Evolutionary conservation across 2,329 filamentous ascomycete genomes (phyloP).

Genomic region (Phymatotrichopsis omnivora): DNA sequence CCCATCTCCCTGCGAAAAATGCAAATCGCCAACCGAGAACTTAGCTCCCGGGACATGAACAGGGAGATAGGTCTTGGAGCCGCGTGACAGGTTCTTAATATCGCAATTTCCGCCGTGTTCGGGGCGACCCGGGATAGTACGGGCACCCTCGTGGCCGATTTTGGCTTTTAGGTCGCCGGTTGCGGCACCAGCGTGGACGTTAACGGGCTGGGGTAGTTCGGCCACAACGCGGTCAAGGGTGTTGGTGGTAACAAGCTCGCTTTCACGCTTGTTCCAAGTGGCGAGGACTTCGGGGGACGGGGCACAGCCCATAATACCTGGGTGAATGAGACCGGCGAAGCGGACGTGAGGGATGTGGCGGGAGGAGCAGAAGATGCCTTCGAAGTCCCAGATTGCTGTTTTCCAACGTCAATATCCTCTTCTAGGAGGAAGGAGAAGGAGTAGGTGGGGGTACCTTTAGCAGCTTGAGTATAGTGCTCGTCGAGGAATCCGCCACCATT

Average conservation of each 20-base stretch:
- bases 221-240: constrained; percentile 63
- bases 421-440: background rate
- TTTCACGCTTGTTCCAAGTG: constrained; percentile 77
- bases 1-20: constrained; percentile 78
- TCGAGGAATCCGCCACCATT: constrained; percentile 88
- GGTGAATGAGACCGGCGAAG: constrained; percentile 82
- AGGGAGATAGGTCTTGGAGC: constrained; percentile 74
- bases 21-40: constrained; percentile 80
- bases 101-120: constrained; percentile 89
- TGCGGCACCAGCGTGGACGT: constrained; percentile 61
- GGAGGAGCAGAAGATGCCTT: constrained; percentile 70
- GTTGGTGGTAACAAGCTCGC: constrained; percentile 61
- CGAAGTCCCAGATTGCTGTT: constrained; percentile 68
- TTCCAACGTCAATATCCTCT: constrained; percentile 35
- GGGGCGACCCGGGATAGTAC: constrained; percentile 74
- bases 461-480: constrained; percentile 69
- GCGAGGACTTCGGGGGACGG: constrained; percentile 67
- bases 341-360: constrained; percentile 79
- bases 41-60: constrained; percentile 81
- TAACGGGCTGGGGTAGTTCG: constrained; percentile 60
- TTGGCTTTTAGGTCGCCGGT: constrained; percentile 47
- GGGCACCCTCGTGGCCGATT: constrained; percentile 65
- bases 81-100: constrained; percentile 73
- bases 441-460: constrained; percentile 39
- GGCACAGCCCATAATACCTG: constrained; percentile 81